Evolutionary conservation across 169 alveolate species (phyloP).

Genomic region (Besnoitia besnoiti): DNA sequence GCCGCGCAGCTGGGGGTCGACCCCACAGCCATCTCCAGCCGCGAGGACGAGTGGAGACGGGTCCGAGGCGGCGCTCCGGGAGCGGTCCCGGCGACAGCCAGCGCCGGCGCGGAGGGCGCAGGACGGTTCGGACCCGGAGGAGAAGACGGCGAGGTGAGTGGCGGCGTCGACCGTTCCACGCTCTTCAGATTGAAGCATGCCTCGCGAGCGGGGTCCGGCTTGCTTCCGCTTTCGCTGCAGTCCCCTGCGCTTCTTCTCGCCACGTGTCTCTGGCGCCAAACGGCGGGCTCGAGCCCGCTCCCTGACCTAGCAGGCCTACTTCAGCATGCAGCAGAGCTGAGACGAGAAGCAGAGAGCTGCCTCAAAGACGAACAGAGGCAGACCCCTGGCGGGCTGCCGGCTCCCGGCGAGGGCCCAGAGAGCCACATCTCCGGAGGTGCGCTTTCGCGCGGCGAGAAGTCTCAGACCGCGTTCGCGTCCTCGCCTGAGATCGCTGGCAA

Average conservation of each 20-base stretch:
- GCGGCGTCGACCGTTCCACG: background rate
- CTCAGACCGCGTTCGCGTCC: too few species aligned
- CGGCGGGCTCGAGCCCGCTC: background rate
- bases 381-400: too few species aligned
- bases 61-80: background rate
- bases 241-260: conserved; percentile 61
- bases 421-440: too few species aligned
- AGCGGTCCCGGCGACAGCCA: background rate
- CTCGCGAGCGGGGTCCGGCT: conserved; percentile 49
- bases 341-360: too few species aligned
- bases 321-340: too few species aligned
- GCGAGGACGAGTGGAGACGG: background rate
- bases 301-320: background rate
- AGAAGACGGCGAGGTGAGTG: background rate
- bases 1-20: conserved; percentile 62
- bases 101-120: background rate
- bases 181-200: conserved; percentile 22
- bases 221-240: conserved; percentile 49
- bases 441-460: too few species aligned
- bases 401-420: too few species aligned
- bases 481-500: background rate
- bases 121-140: too few species aligned
- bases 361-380: too few species aligned
- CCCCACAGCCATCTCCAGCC: conserved; percentile 46
- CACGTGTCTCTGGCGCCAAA: conserved; percentile 52